Conservation (phyloP, 768 basidiomycete genomes). For the Crucibulum laeve region DNA sequence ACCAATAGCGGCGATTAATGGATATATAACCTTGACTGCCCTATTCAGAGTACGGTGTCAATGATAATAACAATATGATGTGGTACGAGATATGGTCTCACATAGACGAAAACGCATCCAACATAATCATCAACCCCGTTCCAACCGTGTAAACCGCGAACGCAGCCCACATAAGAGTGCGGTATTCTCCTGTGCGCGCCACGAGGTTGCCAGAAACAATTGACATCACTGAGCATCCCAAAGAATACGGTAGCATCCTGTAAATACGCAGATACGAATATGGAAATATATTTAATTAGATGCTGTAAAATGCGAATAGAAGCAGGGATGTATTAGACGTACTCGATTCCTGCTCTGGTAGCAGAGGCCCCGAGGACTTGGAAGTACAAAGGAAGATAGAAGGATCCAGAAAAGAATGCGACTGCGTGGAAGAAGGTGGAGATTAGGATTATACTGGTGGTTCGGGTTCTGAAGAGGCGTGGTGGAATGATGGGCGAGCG, state of each 20-base stretch:
- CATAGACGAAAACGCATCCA: constrained; percentile 54
- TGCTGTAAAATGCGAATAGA: background rate
- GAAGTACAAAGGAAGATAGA: constrained; percentile 74
- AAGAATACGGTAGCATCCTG: constrained; percentile 75
- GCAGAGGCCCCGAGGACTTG: constrained; percentile 77
- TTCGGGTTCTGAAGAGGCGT: constrained; percentile 76
- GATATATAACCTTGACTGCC: constrained; percentile 58
- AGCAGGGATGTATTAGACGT: no score
- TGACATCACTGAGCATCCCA: constrained; percentile 52
- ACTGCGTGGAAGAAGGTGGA: constrained; percentile 59
- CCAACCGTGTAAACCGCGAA: constrained; percentile 58
- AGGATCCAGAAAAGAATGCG: constrained; percentile 58
- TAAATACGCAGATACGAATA: background rate
- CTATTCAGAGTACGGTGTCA: constrained; percentile 24
- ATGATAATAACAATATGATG: no score
- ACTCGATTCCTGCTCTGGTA: constrained; percentile 66
- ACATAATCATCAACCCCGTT: constrained; percentile 67
- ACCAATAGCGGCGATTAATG: constrained; percentile 63
- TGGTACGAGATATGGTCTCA: no score
- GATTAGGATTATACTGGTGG: constrained; percentile 58
- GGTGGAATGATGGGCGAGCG: constrained; percentile 72
- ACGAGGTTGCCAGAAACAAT: constrained; percentile 54
- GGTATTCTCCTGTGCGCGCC: constrained; percentile 53
- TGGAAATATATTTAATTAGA: background rate
- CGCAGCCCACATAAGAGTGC: constrained; percentile 59